Evolutionary conservation across 495 filamentous ascomycete species (phyloP).

Genomic region (Astrocystis sublimbata): DNA sequence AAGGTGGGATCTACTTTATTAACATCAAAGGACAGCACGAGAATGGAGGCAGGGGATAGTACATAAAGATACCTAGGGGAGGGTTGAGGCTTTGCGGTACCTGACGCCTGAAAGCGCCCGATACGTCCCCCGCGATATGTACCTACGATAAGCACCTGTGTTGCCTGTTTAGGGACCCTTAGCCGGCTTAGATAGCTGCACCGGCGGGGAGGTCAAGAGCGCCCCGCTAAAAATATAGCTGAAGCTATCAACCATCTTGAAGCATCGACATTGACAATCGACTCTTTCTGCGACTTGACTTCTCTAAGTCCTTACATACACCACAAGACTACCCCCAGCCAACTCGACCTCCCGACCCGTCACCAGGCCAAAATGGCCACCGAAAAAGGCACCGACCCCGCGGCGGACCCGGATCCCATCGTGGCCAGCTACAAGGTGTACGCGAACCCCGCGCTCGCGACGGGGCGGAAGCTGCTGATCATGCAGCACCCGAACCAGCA

Average conservation of each 20-base stretch:
- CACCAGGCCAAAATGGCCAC: neutral
- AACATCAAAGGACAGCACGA: neutral
- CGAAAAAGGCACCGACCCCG: constrained; percentile 11
- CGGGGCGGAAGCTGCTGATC: constrained; percentile 45
- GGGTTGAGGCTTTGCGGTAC: too few species aligned
- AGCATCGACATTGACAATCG: neutral
- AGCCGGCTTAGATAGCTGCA: neutral
- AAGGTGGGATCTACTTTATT: too few species aligned
- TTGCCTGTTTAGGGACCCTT: neutral
- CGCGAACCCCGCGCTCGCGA: constrained; percentile 45
- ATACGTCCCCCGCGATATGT: neutral
- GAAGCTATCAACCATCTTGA: neutral
- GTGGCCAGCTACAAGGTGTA: constrained; percentile 50
- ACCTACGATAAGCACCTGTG: neutral
- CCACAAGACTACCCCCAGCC: neutral
- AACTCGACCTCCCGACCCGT: neutral
- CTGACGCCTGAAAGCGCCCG: neutral
- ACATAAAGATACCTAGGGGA: neutral
- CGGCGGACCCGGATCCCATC: constrained; percentile 46
- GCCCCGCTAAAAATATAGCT: constrained; percentile 7
- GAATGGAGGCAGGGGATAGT: neutral
- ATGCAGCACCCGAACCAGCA: constrained; percentile 47
- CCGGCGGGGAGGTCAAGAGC: neutral
- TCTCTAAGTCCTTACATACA: too few species aligned
- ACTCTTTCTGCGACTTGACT: too few species aligned